These are phyloP conservation scores for Xerophyta viscosa DNA, from an alignment of 106 monocot genomes.

Conservation along the genomic window DNA sequence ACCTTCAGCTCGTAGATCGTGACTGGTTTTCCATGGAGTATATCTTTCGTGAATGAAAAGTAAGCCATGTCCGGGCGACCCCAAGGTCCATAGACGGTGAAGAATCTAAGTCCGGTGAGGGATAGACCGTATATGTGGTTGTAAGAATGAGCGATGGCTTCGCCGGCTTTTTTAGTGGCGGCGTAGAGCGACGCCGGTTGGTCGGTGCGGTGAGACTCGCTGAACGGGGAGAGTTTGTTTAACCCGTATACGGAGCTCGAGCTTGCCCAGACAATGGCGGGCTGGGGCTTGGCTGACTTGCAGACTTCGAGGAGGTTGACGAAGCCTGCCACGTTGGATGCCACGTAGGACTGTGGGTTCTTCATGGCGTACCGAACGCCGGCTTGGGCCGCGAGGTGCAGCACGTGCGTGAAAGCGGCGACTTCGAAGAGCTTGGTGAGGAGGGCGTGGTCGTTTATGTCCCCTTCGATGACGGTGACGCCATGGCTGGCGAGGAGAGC, in stretches of 20 bases:
- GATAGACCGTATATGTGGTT: conserved; percentile 13
- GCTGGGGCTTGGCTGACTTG: conserved; percentile 2
- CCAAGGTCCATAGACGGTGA: conserved; percentile 10
- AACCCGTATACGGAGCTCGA: conserved; percentile 5
- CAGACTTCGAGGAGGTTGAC: background rate
- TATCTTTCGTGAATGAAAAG: conserved; percentile 6
- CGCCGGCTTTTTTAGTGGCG: conserved; percentile 6
- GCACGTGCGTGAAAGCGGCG: background rate
- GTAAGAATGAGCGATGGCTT: conserved; percentile 3
- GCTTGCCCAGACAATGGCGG: conserved; percentile 2
- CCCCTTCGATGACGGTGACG: conserved; percentile 19
- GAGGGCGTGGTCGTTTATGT: conserved; percentile 16
- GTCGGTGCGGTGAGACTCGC: conserved; percentile 3
- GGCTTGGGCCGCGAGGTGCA: conserved; percentile 8
- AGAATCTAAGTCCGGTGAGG: conserved; percentile 7
- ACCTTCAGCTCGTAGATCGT: background rate
- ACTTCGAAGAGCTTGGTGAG: conserved; percentile 9
- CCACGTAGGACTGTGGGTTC: conserved; percentile 4
- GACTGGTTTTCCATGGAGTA: background rate
- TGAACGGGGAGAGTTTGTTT: background rate
- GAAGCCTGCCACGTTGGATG: conserved; percentile 1
- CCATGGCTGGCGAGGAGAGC: conserved; percentile 8
- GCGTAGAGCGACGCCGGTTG: conserved; percentile 4
- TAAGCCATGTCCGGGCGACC: conserved; percentile 8
- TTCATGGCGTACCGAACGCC: conserved; percentile 10